These are phyloP conservation scores for Hemisphaericaspora xylanilytica DNA, from an alignment of 1,139 yeast genomes.

Conservation along the genomic window DNA sequence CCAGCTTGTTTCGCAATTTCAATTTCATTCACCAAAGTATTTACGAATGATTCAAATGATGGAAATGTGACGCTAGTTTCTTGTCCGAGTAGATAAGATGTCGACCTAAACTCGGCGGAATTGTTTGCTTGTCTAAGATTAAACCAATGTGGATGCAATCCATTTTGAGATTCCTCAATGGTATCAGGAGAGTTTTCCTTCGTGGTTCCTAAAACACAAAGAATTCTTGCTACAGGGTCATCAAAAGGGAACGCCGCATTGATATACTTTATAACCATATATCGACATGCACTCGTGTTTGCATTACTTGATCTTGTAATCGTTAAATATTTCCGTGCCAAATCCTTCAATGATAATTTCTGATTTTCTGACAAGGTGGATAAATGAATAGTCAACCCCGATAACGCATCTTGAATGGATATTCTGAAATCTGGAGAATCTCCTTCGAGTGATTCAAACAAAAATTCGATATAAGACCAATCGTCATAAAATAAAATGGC, in stretches of 20 bases:
- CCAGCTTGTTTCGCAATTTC: slow-evolving; percentile 16
- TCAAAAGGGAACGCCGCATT: slow-evolving; percentile 65
- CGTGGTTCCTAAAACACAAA: slow-evolving; percentile 67
- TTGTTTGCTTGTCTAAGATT: slow-evolving; percentile 44
- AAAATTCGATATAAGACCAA: slow-evolving; percentile 56
- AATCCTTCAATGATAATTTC: slow-evolving; percentile 41
- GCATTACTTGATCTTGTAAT: slow-evolving; percentile 20
- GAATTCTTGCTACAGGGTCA: slow-evolving; percentile 65
- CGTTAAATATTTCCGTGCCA: slow-evolving; percentile 41
- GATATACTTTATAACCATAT: slow-evolving; percentile 62
- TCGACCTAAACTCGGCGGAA: slow-evolving; percentile 39
- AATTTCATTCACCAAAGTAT: slow-evolving; percentile 27
- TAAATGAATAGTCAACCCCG: slow-evolving; percentile 55
- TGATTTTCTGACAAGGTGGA: slow-evolving; percentile 37
- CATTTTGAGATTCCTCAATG: slow-evolving; percentile 77
- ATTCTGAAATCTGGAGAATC: slow-evolving; percentile 64
- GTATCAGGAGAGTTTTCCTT: slow-evolving; percentile 63
- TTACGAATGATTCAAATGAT: slow-evolving; percentile 32
- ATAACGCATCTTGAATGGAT: slow-evolving; percentile 70
- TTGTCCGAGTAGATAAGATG: slow-evolving; percentile 43
- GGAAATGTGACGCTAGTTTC: slow-evolving; percentile 43
- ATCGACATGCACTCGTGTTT: slow-evolving; percentile 46
- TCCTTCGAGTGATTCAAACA: slow-evolving; percentile 68
- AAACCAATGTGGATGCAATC: slow-evolving; percentile 78
- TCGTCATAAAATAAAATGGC: slow-evolving; percentile 45